Base-by-base conservation (phyloP, 495 filamentous ascomycete species). In the Neurospora terricola region DNA sequence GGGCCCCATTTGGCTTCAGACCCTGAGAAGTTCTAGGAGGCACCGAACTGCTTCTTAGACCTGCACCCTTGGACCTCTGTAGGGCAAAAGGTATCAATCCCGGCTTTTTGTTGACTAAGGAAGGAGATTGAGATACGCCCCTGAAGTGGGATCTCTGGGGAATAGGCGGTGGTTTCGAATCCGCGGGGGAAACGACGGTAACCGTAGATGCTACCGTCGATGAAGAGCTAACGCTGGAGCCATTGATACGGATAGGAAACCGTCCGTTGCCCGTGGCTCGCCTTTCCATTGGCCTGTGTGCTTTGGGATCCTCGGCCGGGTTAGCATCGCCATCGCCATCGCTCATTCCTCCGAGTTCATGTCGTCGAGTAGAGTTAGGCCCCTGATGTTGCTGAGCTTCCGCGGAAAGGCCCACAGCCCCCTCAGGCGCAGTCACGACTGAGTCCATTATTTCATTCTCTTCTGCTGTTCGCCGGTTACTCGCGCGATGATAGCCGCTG, bases 31-130 rank as follows among this genome's bases (percentile, higher is more conserved):
- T 23, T 86, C 85, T 59, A 88, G 86, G 83, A 36, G 90, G 92
- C 79, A 96, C 93, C 74, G 92, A 94, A 73, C 94, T 94, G 75
- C 93, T 96, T 37, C 94, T 88, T 72, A 91, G 87, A 34, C 93
- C 87, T 76, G 95, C 94, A 76, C 54, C 27, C 7, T 84, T 88
- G 34, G 83, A 79, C 59, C 89, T 94, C 10, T 86, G 84, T 72
- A 90, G 85, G 11, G 87, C 83, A 45, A 93, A 79, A 38, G 92
- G 91, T 72, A 89, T 86, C 30, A 92, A 82, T n/a, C 87, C 87
- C 2, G 91, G 91, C 71, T 91, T 85, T 43, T 88, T 87, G 18
- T 87, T 82, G 30, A 80, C 80, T 5, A 68, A 43, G 18, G 84
- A 84, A 68, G 85, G 89, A 73, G 91, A 88, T 73, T 92, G 91